phyloP scores from a whole-genome alignment of 345 rosid genomes.

The Toxicodendron radicans region DNA sequence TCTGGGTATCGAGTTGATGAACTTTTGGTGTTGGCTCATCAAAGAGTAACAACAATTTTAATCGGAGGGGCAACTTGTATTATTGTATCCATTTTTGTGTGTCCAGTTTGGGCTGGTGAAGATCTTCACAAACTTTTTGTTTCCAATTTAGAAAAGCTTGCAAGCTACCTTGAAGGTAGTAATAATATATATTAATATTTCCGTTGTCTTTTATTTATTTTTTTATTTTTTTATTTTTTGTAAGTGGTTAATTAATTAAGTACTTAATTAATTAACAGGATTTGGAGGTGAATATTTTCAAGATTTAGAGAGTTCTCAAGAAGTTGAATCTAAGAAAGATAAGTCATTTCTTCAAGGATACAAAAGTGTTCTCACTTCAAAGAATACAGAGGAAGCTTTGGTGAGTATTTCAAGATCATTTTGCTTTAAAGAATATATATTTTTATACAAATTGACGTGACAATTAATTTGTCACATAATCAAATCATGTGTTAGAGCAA shows the following conservation, averaged over 20 bases:
- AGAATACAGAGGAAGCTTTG: constrained; percentile 60
- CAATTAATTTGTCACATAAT: too few relatives aligned
- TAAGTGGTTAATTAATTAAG: not conserved
- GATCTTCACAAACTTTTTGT: constrained; percentile 59
- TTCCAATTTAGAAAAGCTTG: constrained; percentile 57
- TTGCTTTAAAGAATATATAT: too few relatives aligned
- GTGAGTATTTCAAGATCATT: constrained; percentile 31
- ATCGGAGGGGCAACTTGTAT: constrained; percentile 61
- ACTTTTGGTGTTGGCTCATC: constrained; percentile 45
- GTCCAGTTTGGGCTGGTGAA: constrained; percentile 77
- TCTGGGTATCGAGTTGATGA: constrained; percentile 66
- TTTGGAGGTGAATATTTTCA: constrained; percentile 60
- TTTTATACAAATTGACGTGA: too few relatives aligned
- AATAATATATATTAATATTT: too few relatives aligned
- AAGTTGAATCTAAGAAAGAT: constrained; percentile 30
- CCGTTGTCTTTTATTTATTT: not conserved
- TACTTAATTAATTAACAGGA: constrained; percentile 33
- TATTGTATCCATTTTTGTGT: constrained; percentile 47
- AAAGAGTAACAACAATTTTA: constrained; percentile 62
- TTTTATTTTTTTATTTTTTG: too few relatives aligned
- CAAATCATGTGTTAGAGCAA: too few relatives aligned
- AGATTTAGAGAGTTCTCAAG: constrained; percentile 13
- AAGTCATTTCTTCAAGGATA: constrained; percentile 44
- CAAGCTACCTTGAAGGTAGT: constrained; percentile 54
- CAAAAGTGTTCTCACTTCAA: constrained; percentile 56